phyloP scores from a whole-genome alignment of 73 alveolate genomes.

The Paramecium sonneborni region DNA sequence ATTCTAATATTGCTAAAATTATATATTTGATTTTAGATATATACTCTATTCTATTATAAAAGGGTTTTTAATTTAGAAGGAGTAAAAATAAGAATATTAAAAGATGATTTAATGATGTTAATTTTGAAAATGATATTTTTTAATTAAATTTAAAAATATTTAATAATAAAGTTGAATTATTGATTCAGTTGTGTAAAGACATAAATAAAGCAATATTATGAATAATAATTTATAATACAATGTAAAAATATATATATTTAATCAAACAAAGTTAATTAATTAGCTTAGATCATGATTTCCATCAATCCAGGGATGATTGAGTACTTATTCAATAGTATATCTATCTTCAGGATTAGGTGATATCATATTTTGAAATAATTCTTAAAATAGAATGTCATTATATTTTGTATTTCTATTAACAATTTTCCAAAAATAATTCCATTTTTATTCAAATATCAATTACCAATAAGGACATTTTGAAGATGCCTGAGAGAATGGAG shows the following conservation, averaged over 20 bases:
- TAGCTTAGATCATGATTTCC: neutral
- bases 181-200: neutral
- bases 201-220: neutral
- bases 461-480: conserved; percentile 38
- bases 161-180: neutral
- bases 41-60: no score
- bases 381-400: neutral
- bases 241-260: neutral
- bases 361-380: neutral
- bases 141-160: neutral
- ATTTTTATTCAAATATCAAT: neutral
- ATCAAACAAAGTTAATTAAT: neutral
- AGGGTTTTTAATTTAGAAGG: no score
- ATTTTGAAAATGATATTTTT: neutral
- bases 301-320: conserved; percentile 19
- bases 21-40: no score
- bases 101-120: neutral
- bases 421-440: conserved; percentile 3
- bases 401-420: neutral
- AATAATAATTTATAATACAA: neutral
- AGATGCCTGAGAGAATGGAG: conserved; percentile 51
- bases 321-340: neutral
- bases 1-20: no score
- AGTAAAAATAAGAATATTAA: no score
- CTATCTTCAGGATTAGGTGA: neutral